Base-by-base conservation (phyloP, 441 rosid species). In the Populus hybrid region DNA sequence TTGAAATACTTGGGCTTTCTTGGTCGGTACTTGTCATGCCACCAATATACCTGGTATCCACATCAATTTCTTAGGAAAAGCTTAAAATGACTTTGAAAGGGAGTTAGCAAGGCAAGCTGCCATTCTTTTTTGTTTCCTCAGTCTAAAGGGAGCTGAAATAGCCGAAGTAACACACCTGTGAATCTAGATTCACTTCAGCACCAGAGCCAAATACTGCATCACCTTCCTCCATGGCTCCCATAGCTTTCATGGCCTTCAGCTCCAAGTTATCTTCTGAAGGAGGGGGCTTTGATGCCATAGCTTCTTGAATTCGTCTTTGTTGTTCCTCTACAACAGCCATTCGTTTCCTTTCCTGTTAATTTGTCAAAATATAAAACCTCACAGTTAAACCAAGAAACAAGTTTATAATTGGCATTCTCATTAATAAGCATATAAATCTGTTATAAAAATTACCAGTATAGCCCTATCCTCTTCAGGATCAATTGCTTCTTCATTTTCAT, bases 11-110 rank as follows among this genome's bases (percentile, higher is more conserved):
- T 95, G 0, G 99, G 99, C 73, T 95, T 93, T 86, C 98, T 83
- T 6, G 99, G 98, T 50, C 97, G 86, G 77, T 95, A 95, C 83
- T 95, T 95, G 85, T 95, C 99, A 82, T 95, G 99, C 99, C 99
- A 95, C 99, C 99, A 93, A 69, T 95, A 95, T 10, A 89, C 98
- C 98, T 93, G 84, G 76, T 28, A 77, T 6, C 73, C 78, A 59
- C 42, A 59, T 35, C 29, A 63, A 78, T 53, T 36, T 64, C 65
- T 79, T 24, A 72, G 29, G 16, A 66, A 35, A 18, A 7, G 50
- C 50, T 40, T 11, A 3, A 40, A 40, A 10, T 40, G 14, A 40
- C 1, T 40, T 31, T 10, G 8, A 70, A 76, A 61, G 20, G 8
- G 24, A 74, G 61, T 74, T 6, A 9, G 23, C 40, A 24, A 56